phyloP scores from a whole-genome alignment of 345 rosid species.

The Euphorbia lathyris region DNA sequence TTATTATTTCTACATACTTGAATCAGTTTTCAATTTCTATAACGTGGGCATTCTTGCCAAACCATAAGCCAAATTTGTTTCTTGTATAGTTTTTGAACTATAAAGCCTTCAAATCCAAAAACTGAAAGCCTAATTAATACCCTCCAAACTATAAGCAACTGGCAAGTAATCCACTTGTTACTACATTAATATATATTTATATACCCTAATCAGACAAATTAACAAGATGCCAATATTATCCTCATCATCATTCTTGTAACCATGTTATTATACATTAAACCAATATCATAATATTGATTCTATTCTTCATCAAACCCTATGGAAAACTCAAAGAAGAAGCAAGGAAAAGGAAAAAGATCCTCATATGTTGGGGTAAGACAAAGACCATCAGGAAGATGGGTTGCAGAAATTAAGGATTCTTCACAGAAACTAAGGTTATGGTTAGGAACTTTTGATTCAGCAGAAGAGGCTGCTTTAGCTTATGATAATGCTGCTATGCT shows the following conservation, averaged over 20 bases:
- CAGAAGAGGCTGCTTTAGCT: conserved; percentile 52
- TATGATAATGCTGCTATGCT: conserved; percentile 50
- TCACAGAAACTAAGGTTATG: conserved; percentile 55
- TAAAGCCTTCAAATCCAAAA: conserved; percentile 9
- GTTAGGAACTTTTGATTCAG: conserved; percentile 47
- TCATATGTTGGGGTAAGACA: conserved; percentile 52
- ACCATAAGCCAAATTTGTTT: background rate
- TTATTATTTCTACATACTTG: too few relatives aligned
- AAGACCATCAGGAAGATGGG: conserved; percentile 63
- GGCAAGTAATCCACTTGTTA: background rate
- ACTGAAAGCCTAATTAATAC: background rate
- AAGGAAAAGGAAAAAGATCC: conserved; percentile 22
- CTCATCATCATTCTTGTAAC: conserved; percentile 13
- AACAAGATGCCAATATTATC: background rate
- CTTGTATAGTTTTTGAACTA: background rate
- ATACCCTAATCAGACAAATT: conserved; percentile 3
- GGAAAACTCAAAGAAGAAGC: conserved; percentile 17
- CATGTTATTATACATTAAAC: background rate
- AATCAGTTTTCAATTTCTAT: too few relatives aligned
- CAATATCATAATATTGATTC: background rate
- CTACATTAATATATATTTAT: background rate
- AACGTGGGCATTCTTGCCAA: background rate
- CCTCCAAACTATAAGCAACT: conserved; percentile 4
- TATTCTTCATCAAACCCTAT: background rate
- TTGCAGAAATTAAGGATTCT: conserved; percentile 53